Percentiles rank a stretch among this genome's conserved stretches.
Evolutionary conservation across 768 basidiomycete species (phyloP).

Genomic region (Pleurotus salmoneostramineus): DNA sequence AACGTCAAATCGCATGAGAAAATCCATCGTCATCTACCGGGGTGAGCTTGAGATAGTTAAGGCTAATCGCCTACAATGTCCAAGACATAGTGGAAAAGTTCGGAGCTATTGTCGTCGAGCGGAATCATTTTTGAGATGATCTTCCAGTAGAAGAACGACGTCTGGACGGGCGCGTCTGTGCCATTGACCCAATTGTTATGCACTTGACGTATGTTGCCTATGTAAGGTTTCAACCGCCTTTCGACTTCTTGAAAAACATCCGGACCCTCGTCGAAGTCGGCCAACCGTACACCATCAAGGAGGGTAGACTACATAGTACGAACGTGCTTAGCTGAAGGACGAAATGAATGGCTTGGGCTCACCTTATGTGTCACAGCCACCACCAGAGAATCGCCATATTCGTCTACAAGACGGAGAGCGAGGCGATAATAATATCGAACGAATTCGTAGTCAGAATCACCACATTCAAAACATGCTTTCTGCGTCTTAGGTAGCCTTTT

Average conservation of each 20-base stretch:
- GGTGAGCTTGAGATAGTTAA: background rate
- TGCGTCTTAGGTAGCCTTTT: constrained; percentile 39
- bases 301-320: constrained; percentile 32
- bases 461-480: constrained; percentile 47
- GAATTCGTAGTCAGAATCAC: constrained; percentile 48
- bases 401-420: constrained; percentile 49
- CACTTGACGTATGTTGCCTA: constrained; percentile 43
- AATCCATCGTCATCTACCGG: no score
- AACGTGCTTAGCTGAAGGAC: background rate
- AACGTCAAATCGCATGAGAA: no score
- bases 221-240: constrained; percentile 36
- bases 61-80: background rate
- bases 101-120: background rate
- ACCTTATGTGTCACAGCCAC: constrained; percentile 44
- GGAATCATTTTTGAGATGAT: background rate
- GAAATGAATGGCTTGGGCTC: background rate
- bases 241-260: constrained; percentile 32
- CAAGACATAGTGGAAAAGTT: background rate
- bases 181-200: constrained; percentile 19
- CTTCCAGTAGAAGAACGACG: constrained; percentile 1
- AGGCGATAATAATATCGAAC: constrained; percentile 45
- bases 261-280: constrained; percentile 37
- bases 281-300: constrained; percentile 39
- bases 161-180: background rate
- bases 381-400: constrained; percentile 32